Percentiles rank a stretch among this genome's conserved stretches.
phyloP scores from a whole-genome alignment of 176 grass and related monocot genomes.

The Ensete glaucum region DNA sequence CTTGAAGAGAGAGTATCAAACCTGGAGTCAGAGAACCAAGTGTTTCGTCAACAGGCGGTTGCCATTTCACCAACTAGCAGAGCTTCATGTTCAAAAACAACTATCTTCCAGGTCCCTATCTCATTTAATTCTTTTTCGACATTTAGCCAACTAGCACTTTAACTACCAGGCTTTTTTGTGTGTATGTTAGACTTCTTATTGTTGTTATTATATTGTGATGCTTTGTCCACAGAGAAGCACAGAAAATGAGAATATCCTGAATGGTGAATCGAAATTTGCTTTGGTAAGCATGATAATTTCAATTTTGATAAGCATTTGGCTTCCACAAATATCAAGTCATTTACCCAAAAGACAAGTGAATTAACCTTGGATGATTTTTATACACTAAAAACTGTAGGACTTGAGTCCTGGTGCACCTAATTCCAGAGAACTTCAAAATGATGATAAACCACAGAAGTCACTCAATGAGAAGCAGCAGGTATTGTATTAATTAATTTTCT shows the following conservation, averaged over 20 bases:
- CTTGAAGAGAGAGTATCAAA: conserved; percentile 70
- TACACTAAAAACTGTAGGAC: conserved; percentile 14
- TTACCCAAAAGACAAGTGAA: conserved; percentile 14
- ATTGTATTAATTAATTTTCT: conserved; percentile 12
- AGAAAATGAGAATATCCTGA: conserved; percentile 19
- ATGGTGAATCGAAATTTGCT: conserved; percentile 17
- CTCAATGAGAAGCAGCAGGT: conserved; percentile 60
- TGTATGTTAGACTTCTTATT: conserved; percentile 16
- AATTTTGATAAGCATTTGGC: conserved; percentile 34
- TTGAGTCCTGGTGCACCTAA: conserved; percentile 9
- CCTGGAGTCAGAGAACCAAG: conserved; percentile 63
- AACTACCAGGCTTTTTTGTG: conserved; percentile 19
- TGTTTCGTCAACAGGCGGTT: conserved; percentile 52
- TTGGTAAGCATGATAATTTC: conserved; percentile 1
- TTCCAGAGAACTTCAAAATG: conserved; percentile 42
- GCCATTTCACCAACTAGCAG: conserved; percentile 44
- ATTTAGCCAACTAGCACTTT: conserved; percentile 29
- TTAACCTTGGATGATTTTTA: conserved; percentile 1
- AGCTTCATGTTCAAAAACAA: conserved; percentile 40
- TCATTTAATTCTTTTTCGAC: not conserved
- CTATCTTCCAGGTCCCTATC: conserved; percentile 40
- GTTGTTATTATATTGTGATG: conserved; percentile 5
- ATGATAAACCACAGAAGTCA: conserved; percentile 49
- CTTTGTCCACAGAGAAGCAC: conserved; percentile 28
- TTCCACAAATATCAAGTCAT: conserved; percentile 20